Base-by-base conservation (phyloP, 2,329 filamentous ascomycete genomes). In the Fusarium sp. region DNA sequence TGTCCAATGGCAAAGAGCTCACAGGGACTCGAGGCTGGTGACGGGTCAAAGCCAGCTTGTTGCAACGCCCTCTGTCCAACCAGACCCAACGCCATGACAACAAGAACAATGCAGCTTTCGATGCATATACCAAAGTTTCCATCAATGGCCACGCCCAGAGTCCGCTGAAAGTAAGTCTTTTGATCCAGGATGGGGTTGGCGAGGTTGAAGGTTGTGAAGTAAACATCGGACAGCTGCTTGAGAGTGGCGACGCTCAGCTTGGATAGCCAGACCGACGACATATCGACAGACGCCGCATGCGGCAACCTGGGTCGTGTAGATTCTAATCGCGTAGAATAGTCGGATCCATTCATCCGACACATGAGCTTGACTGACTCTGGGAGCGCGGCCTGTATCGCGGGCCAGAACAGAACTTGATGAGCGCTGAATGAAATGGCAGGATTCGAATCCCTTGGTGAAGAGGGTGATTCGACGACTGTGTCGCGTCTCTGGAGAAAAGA, bases 91-190 rank as follows among this genome's bases (percentile, higher is more conserved):
- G 61, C 61, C 62, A 65, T 65, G 0, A 65, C 62, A 2, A 59
- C 49, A 1, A 65, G 43, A 0, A 65, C 62, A 0, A 65, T 65
- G 6, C 62, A 65, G 17, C 38, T 65, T 14, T 65, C 62, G 0
- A 65, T 55, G 0, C 62, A 65, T 0, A 65, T 41, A 0, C 57
- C 62, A 35, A 65, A 65, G 9, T 49, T 63, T 0, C 61, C 62
- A 8, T 65, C 62, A 1, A 65, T 65, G 0, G 62, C 62, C 5
- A 52, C 43, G 5, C 61, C 61, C 0, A 65, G n/a, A 0, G 62
- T 65, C 0, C 57, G 62, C 3, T 63, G 62, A 0, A 65, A 65
- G 25, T 65, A 65, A 1, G 58, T 65, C 49, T 65, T 65, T 1
- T 65, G 62, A 2, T 65, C 62, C 4, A 65, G 7, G 0, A 65